A percentile compares a stretch with the other conserved stretches of the same genome.
Conservation (phyloP, 306 rosid species). For the Inga leiocalycina region DNA sequence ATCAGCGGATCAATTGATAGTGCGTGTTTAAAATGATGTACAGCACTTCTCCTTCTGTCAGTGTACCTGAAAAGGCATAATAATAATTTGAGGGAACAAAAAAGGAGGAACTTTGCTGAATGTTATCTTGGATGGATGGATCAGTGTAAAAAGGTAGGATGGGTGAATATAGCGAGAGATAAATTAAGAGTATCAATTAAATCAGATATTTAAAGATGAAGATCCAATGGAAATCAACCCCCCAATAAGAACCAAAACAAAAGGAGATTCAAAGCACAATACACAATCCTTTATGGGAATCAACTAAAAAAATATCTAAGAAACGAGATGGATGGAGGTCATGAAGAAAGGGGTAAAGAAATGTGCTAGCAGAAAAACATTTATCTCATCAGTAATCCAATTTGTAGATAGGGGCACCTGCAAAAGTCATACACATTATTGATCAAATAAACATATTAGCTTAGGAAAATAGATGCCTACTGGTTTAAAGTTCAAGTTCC, state of each 20-base stretch:
- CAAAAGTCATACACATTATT: slow-evolving; percentile 10
- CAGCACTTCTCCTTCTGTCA: slow-evolving; percentile 50
- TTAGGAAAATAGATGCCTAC: not conserved
- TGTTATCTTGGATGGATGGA: not conserved
- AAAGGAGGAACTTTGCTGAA: not conserved
- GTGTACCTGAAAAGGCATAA: slow-evolving; percentile 45
- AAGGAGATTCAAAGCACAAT: slow-evolving; percentile 23
- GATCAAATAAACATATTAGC: not conserved
- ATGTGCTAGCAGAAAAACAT: not conserved
- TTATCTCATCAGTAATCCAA: slow-evolving; percentile 12
- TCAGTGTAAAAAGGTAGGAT: not conserved
- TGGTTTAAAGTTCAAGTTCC: slow-evolving; percentile 13
- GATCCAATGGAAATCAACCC: slow-evolving; percentile 13
- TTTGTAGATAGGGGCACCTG: not conserved
- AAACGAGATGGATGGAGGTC: slow-evolving; percentile 6
- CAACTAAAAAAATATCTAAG: slow-evolving; percentile 29
- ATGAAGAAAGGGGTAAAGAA: not conserved
- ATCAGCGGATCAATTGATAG: slow-evolving; percentile 51
- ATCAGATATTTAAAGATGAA: slow-evolving; percentile 13
- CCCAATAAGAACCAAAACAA: not conserved
- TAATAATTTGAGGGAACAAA: slow-evolving; percentile 9
- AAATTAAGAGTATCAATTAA: slow-evolving; percentile 10
- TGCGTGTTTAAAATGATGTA: slow-evolving; percentile 52
- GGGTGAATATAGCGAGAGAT: slow-evolving; percentile 1
- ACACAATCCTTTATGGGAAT: slow-evolving; percentile 31